phyloP scores from a whole-genome alignment of 352 stramenopile species.

The Phytopythium kandeliae region DNA sequence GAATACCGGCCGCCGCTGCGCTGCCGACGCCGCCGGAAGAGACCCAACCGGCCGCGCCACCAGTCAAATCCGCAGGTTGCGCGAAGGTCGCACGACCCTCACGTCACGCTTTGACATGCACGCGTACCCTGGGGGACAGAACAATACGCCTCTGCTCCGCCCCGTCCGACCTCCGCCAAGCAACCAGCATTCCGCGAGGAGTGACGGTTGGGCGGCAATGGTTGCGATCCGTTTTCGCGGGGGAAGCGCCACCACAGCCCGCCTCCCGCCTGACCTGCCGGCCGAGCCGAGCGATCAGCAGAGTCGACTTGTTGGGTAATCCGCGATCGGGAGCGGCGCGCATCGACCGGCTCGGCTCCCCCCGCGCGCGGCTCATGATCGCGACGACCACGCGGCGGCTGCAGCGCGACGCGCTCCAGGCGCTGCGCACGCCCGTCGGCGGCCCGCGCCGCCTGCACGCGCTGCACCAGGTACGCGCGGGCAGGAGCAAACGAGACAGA shows the following conservation, averaged over 20 bases:
- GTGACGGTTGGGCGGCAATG: slow-evolving; percentile 1
- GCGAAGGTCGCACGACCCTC: slow-evolving; percentile 24
- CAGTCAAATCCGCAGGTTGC: slow-evolving; percentile 30
- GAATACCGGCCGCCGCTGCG: slow-evolving; percentile 29
- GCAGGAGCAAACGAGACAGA: too few relatives aligned
- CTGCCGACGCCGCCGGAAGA: not conserved
- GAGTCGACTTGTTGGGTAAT: slow-evolving; percentile 1
- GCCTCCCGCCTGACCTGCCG: too few relatives aligned
- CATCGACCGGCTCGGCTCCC: too few relatives aligned
- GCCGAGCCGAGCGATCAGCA: too few relatives aligned
- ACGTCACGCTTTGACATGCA: too few relatives aligned
- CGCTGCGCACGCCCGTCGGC: slow-evolving; percentile 50
- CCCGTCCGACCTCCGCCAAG: too few relatives aligned
- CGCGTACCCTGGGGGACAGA: too few relatives aligned
- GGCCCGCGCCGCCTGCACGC: slow-evolving; percentile 58
- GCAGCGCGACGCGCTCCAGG: slow-evolving; percentile 42
- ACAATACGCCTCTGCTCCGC: too few relatives aligned
- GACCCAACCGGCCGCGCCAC: slow-evolving; percentile 9
- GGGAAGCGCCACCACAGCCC: not conserved
- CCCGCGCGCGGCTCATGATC: slow-evolving; percentile 15
- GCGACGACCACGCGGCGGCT: slow-evolving; percentile 57
- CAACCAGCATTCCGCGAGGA: not conserved
- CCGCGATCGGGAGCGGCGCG: not conserved
- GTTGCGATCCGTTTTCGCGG: slow-evolving; percentile 3
- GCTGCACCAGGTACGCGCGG: slow-evolving; percentile 70